Conservation (phyloP, 2,329 filamentous ascomycete species). For the Epichloe sylvatica region DNA sequence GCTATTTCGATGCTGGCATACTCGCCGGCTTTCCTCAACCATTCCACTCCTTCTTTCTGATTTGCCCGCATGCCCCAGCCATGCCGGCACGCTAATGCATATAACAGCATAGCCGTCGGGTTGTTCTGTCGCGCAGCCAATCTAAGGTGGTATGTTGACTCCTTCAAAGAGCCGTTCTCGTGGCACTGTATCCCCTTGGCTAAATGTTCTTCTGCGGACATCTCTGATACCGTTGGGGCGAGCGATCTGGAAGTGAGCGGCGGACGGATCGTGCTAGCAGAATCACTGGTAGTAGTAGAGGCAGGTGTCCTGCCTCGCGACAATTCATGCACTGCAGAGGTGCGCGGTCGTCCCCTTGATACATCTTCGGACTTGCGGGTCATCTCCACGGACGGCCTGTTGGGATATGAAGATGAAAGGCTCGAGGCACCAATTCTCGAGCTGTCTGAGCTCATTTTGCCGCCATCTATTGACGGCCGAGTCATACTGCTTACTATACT, state of each 20-base stretch:
- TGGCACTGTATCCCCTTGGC: conserved; percentile 82
- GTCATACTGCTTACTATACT: conserved; percentile 19
- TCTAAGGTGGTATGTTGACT: conserved; percentile 91
- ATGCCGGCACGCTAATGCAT: conserved; percentile 86
- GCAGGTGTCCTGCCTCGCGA: conserved; percentile 30
- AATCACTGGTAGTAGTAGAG: conserved; percentile 38
- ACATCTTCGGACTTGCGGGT: conserved; percentile 34
- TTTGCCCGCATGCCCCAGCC: conserved; percentile 97
- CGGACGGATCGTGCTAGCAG: conserved; percentile 36
- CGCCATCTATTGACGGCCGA: conserved; percentile 35
- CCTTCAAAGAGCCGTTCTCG: conserved; percentile 72
- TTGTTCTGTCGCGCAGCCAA: conserved; percentile 75
- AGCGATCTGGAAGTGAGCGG: conserved; percentile 28
- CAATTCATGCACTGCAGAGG: conserved; percentile 24
- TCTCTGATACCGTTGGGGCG: conserved; percentile 48
- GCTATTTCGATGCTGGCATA: conserved; percentile 69
- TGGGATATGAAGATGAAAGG: conserved; percentile 30
- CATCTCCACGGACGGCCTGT: conserved; percentile 31
- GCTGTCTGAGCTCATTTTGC: conserved; percentile 36
- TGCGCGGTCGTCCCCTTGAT: conserved; percentile 31
- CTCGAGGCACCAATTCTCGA: conserved; percentile 21
- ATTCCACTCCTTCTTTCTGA: conserved; percentile 75
- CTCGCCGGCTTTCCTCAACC: conserved; percentile 85
- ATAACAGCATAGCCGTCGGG: conserved; percentile 89
- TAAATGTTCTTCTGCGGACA: conserved; percentile 77